Conservation (phyloP, 2,329 filamentous ascomycete species). For the Hypoxylon rubiginosum region DNA sequence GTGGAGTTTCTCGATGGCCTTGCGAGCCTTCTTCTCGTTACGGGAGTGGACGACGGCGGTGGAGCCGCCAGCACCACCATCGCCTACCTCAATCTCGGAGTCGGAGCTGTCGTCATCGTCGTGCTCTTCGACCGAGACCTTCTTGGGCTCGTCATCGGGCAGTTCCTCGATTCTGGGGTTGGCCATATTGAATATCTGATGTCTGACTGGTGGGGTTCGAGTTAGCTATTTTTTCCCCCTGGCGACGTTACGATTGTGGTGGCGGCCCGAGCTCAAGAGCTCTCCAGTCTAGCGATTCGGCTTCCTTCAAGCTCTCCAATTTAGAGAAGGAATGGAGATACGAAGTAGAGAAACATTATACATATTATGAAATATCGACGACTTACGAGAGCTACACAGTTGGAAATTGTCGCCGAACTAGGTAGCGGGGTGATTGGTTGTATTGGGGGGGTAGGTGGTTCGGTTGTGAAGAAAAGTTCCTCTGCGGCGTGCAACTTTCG, state of each 20-base stretch:
- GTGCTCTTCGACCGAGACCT: conserved; percentile 80
- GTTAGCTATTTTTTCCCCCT: conserved; percentile 25
- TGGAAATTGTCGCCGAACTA: conserved; percentile 27
- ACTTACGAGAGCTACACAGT: conserved; percentile 27
- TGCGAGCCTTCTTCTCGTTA: conserved; percentile 99
- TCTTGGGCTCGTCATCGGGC: conserved; percentile 89
- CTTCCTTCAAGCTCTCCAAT: not conserved
- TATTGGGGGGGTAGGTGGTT: conserved; percentile 32
- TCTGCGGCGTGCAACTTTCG: conserved; percentile 34
- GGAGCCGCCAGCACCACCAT: conserved; percentile 80
- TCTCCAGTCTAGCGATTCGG: conserved; percentile 1
- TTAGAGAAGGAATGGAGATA: not conserved
- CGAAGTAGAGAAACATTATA: conserved; percentile 1
- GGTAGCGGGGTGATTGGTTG: conserved; percentile 43
- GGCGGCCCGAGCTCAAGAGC: conserved; percentile 13
- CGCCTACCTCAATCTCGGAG: conserved; percentile 81
- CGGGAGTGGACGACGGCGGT: conserved; percentile 94
- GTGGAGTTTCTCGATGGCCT: conserved; percentile 98
- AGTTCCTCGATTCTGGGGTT: conserved; percentile 99
- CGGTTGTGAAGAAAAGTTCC: conserved; percentile 41
- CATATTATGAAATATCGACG: conserved; percentile 2
- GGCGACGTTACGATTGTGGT: conserved; percentile 23
- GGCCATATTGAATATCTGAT: conserved; percentile 81
- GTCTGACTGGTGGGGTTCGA: conserved; percentile 32
- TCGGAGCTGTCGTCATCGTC: conserved; percentile 78